A percentile compares a stretch with the other conserved stretches of the same genome.
These are phyloP conservation scores for Apocynum venetum DNA, from an alignment of 257 asterid genomes.

Conservation along the genomic window DNA sequence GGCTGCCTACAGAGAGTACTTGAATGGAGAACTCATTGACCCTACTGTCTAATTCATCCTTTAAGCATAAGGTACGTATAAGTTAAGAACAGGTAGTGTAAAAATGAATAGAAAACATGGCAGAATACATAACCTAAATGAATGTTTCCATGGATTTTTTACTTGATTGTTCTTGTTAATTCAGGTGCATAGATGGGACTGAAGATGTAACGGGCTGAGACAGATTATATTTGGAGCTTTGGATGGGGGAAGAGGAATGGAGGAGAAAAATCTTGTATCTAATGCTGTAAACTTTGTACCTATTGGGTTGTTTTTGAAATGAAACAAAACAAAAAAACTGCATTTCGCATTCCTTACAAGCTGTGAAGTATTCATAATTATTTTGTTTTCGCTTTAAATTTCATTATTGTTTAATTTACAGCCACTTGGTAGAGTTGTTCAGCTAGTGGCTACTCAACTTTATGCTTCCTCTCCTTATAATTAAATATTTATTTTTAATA, in stretches of 20 bases:
- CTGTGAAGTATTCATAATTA: background rate
- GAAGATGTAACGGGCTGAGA: background rate
- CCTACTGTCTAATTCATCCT: constrained; percentile 50
- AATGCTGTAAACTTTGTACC: constrained; percentile 2
- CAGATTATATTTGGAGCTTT: background rate
- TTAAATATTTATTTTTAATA: too few relatives aligned
- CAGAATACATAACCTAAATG: too few relatives aligned
- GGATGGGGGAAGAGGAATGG: background rate
- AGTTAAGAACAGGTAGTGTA: too few relatives aligned
- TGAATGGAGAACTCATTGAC: constrained; percentile 87
- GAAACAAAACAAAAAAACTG: background rate
- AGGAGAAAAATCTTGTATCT: background rate
- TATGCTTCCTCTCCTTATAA: too few relatives aligned
- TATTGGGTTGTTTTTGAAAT: background rate
- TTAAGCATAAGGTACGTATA: background rate
- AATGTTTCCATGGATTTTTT: too few relatives aligned
- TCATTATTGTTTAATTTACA: background rate
- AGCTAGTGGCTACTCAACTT: too few relatives aligned
- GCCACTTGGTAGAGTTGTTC: too few relatives aligned
- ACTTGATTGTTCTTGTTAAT: too few relatives aligned
- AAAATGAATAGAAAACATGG: too few relatives aligned
- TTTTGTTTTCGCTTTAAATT: too few relatives aligned
- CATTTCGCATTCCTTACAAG: background rate
- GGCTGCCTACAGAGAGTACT: constrained; percentile 88
- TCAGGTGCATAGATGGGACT: background rate